Base-by-base conservation (phyloP, 306 rosid species). In the Lupinus albus region DNA sequence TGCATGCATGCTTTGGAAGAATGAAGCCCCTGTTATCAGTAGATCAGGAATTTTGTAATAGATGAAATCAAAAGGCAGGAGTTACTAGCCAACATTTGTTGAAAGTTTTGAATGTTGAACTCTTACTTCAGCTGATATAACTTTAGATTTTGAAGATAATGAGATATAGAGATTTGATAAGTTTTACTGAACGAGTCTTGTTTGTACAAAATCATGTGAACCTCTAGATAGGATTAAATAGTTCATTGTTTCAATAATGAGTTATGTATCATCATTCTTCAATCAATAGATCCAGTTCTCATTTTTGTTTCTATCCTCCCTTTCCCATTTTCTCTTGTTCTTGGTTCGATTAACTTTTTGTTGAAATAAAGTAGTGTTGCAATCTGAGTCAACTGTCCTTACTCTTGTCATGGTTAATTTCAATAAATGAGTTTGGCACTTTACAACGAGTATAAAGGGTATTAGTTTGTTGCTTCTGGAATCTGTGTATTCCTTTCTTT, bases 1-100 rank as follows among this genome's bases (percentile, higher is more conserved):
- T 67, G 79, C 77, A 46, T 90, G 61, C 79, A 64, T 57, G 83
- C 81, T 75, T 88, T 84, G 39, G 87, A 90, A 64, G 92, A 94
- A 51, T 81, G 89, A 90, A 63, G 66, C 52, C 62, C 30, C 7
- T 66, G 61, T 59, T 53, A 54, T 66, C 49, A 13, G 47, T 65
- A 60, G 67, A 59, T 77, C 54, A 66, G 75, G 50, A 11, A 67
- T 61, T 64, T 66, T 33, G 20, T 39, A 15, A 49, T 73, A 68
- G 70, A 66, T 59, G 46, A 57, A 54, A 42, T 70, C 57, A 57
- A 53, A 52, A 16, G 70, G 67, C 79, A 66, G 77, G 72, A 71
- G 74, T 50, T 70, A 62, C 62, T 68, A 11, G 56, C 68, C 78
- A 46, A 48, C 67, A 61, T 42, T 73, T 76, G 66, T 64, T 80